Conservation (phyloP, 768 basidiomycete genomes). For the Suillus spraguei region DNA sequence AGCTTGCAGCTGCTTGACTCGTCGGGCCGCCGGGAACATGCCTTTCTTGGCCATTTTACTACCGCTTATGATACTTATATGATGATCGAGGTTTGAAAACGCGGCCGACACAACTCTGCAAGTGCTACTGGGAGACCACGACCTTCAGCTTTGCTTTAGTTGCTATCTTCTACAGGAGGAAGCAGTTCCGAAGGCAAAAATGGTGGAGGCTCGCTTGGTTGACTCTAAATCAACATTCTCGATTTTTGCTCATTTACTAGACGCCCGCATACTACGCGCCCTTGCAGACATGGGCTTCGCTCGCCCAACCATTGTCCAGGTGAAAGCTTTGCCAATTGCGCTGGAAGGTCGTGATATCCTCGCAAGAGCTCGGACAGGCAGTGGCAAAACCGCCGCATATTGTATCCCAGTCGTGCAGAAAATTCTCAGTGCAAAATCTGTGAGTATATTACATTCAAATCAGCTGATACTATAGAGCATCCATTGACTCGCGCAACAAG, state of each 20-base stretch:
- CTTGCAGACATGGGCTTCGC: constrained; percentile 91
- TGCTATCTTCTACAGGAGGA: neutral
- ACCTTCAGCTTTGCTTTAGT: neutral
- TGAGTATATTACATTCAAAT: constrained; percentile 40
- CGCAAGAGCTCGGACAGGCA: constrained; percentile 92
- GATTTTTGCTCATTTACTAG: constrained; percentile 76
- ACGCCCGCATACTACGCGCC: constrained; percentile 82
- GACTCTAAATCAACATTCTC: constrained; percentile 54
- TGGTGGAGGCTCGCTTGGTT: constrained; percentile 50
- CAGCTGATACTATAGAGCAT: neutral
- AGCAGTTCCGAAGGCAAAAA: constrained; percentile 18
- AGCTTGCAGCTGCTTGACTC: neutral
- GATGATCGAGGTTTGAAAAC: neutral
- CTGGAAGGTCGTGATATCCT: constrained; percentile 89
- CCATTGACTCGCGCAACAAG: constrained; percentile 28
- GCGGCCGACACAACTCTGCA: neutral
- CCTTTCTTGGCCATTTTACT: neutral
- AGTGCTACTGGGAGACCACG: neutral
- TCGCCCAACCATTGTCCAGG: constrained; percentile 89
- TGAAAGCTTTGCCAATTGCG: constrained; percentile 89
- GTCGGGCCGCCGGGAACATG: constrained; percentile 1
- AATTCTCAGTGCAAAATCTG: constrained; percentile 77
- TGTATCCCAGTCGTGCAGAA: constrained; percentile 91
- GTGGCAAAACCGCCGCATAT: constrained; percentile 97
- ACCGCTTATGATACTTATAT: neutral